These are phyloP conservation scores for Trypanosoma theileri DNA, from an alignment of 208 protist genomes.

Conservation along the genomic window DNA sequence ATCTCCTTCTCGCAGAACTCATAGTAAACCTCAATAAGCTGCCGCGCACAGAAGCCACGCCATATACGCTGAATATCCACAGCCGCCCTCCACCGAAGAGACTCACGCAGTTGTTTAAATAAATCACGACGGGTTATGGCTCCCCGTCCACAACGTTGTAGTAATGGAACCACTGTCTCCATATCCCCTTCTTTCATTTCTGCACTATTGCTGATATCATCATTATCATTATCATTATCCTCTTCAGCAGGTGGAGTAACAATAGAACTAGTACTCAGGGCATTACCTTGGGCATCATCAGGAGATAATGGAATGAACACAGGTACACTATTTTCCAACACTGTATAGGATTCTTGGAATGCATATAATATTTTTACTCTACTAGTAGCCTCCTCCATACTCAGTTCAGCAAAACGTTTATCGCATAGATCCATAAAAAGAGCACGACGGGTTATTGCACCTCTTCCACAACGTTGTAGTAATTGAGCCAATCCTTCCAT, in stretches of 20 bases:
- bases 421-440: not conserved
- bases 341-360: too few species aligned
- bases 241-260: not conserved
- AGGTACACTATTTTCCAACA: too few species aligned
- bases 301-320: not conserved
- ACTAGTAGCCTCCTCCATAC: not conserved
- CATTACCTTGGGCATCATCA: not conserved
- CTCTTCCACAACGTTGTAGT: not conserved
- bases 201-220: not conserved
- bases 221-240: not conserved
- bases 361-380: not conserved
- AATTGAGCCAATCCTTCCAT: not conserved
- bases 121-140: not conserved
- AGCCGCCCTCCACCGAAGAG: slow-evolving; percentile 31
- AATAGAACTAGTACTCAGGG: not conserved
- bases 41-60: slow-evolving; percentile 51
- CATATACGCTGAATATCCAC: slow-evolving; percentile 47
- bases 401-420: not conserved
- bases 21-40: slow-evolving; percentile 54
- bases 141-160: slow-evolving; percentile 24
- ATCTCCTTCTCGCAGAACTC: slow-evolving; percentile 48
- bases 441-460: not conserved
- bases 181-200: not conserved
- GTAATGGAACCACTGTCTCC: not conserved
- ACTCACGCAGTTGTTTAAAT: not conserved